phyloP scores from a whole-genome alignment of 2,329 filamentous ascomycete genomes.

The Pseudocercospora fijiensis region DNA sequence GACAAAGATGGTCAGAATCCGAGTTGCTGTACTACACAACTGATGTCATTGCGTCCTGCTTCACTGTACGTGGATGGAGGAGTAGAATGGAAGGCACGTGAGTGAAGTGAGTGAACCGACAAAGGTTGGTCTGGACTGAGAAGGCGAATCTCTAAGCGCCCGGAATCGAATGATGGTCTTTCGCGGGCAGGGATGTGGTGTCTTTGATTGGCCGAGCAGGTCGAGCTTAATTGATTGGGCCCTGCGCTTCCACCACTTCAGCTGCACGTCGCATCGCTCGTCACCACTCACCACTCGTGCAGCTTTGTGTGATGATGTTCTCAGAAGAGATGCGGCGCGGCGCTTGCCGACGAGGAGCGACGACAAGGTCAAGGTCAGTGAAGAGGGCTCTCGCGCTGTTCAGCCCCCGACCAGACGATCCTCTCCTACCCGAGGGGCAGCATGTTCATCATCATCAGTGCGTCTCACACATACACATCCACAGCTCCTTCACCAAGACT shows the following conservation, averaged over 20 bases:
- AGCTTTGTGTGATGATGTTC: conserved; percentile 13
- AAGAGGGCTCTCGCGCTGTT: neutral
- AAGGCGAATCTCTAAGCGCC: neutral
- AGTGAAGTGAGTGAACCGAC: neutral
- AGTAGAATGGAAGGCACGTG: neutral
- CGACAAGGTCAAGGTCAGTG: conserved; percentile 1
- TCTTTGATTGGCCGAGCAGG: neutral
- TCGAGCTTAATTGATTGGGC: conserved; percentile 1
- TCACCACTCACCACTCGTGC: conserved; percentile 18
- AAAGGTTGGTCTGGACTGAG: neutral
- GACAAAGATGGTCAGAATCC: too few species aligned
- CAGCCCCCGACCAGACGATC: neutral
- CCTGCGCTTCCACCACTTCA: conserved; percentile 1
- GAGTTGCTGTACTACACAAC: neutral
- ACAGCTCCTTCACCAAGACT: conserved; percentile 1
- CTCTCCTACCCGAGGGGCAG: conserved; percentile 4
- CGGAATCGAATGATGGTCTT: neutral
- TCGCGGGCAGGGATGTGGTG: neutral
- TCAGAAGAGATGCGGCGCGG: too few species aligned
- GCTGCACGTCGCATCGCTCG: conserved; percentile 8
- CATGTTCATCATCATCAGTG: neutral
- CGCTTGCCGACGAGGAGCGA: conserved; percentile 14
- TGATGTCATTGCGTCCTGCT: neutral
- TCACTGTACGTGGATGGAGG: too few species aligned
- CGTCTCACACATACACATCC: neutral